These are phyloP conservation scores for Mycena alexandri DNA, from an alignment of 768 basidiomycete genomes.

Conservation along the genomic window DNA sequence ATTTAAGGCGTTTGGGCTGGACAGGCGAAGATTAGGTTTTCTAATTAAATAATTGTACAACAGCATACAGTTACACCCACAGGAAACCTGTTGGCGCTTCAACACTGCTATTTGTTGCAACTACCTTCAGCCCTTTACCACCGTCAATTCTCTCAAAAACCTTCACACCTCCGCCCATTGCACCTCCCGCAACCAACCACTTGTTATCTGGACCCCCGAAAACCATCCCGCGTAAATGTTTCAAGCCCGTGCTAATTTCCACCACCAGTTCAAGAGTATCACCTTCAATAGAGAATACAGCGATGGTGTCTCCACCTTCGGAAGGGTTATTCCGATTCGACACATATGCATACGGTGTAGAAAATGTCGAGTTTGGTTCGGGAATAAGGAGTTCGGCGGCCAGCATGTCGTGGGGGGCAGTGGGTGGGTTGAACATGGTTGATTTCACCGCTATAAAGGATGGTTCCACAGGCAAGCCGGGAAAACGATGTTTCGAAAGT, in stretches of 20 bases:
- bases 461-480: slow-evolving; percentile 55
- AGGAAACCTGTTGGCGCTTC: slow-evolving; percentile 69
- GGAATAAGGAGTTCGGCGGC: slow-evolving; percentile 81
- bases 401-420: slow-evolving; percentile 63
- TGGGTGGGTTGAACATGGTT: slow-evolving; percentile 62
- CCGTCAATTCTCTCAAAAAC: slow-evolving; percentile 75
- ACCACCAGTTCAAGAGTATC: slow-evolving; percentile 62
- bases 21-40: slow-evolving; percentile 50
- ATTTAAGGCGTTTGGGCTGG: slow-evolving; percentile 65
- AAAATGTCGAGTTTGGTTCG: slow-evolving; percentile 61
- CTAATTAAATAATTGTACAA: neutral
- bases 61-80: slow-evolving; percentile 53
- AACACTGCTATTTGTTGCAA: slow-evolving; percentile 61
- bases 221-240: slow-evolving; percentile 76
- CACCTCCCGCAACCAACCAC: slow-evolving; percentile 77
- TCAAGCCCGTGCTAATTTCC: slow-evolving; percentile 78
- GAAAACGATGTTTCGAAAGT: slow-evolving; percentile 67
- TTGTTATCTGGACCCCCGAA: slow-evolving; percentile 73
- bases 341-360: slow-evolving; percentile 72
- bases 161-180: slow-evolving; percentile 73
- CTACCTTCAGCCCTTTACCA: slow-evolving; percentile 65
- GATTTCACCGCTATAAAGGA: slow-evolving; percentile 58
- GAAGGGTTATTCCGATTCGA: slow-evolving; percentile 84
- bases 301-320: slow-evolving; percentile 77
- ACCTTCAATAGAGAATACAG: slow-evolving; percentile 71